These are phyloP conservation scores for Clonostachys sp. DNA, from an alignment of 2,329 filamentous ascomycete genomes.

Conservation along the genomic window DNA sequence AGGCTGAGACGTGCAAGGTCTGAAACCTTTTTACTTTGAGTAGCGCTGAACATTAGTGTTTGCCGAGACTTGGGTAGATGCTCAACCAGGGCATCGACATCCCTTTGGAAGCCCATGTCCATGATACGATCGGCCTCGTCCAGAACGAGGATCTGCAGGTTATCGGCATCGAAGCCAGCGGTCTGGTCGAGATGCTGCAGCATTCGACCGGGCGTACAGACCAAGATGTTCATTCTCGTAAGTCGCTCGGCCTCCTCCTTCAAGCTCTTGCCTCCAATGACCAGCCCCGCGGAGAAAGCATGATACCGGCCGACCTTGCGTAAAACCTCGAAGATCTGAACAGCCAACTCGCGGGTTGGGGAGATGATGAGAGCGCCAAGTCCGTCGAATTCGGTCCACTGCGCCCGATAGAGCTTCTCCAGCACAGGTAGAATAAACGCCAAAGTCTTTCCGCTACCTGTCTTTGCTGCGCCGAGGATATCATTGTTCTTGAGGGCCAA, in stretches of 20 bases:
- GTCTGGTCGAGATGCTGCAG: conserved; percentile 95
- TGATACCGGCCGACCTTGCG: conserved; percentile 87
- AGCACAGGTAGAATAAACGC: conserved; percentile 89
- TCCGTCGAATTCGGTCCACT: conserved; percentile 88
- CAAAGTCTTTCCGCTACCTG: conserved; percentile 90
- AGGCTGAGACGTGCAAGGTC: conserved; percentile 87
- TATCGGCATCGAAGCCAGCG: conserved; percentile 81
- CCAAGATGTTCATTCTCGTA: conserved; percentile 91
- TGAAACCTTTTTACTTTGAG: conserved; percentile 90
- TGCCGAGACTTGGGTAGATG: conserved; percentile 83
- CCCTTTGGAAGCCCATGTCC: conserved; percentile 93
- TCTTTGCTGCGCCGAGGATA: conserved; percentile 92
- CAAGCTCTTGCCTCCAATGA: conserved; percentile 90
- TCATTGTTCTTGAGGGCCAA: conserved; percentile 81
- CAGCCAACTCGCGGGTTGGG: conserved; percentile 89
- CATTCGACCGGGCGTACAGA: conserved; percentile 93
- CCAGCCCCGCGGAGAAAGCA: conserved; percentile 83
- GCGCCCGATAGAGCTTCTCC: conserved; percentile 83
- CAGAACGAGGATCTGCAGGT: conserved; percentile 86
- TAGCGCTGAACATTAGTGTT: conserved; percentile 92
- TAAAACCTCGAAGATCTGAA: conserved; percentile 94
- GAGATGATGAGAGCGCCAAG: conserved; percentile 90
- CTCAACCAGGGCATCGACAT: conserved; percentile 88
- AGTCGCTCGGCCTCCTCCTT: conserved; percentile 83
- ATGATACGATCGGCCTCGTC: conserved; percentile 96